phyloP scores from a whole-genome alignment of 176 grass and related monocot genomes.

The Ananas comosus region DNA sequence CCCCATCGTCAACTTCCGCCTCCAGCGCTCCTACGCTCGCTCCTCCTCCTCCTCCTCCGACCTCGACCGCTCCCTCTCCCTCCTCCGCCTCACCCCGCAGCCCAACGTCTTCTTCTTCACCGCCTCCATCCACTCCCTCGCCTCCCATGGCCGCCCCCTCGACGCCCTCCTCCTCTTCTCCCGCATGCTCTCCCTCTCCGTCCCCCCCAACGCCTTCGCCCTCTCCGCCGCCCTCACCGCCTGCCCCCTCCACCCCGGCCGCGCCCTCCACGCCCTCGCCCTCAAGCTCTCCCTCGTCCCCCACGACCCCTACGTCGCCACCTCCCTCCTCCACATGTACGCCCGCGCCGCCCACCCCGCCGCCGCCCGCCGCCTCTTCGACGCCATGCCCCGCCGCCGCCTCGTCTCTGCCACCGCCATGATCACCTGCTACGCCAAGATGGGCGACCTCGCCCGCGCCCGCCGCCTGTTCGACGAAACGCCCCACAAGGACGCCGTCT shows the following conservation, averaged over 20 bases:
- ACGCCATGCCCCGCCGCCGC: constrained; percentile 47
- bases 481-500: constrained; percentile 50
- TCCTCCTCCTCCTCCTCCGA: background rate
- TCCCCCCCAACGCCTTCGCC: constrained; percentile 56
- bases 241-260: constrained; percentile 41
- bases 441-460: constrained; percentile 45
- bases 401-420: constrained; percentile 79
- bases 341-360: constrained; percentile 51
- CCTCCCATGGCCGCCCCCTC: constrained; percentile 40
- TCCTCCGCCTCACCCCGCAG: background rate
- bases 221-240: constrained; percentile 62
- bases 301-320: constrained; percentile 54
- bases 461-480: constrained; percentile 52
- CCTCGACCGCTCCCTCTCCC: constrained; percentile 1
- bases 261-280: constrained; percentile 64
- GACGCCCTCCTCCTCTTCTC: constrained; percentile 60
- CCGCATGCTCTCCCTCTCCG: constrained; percentile 45
- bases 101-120: constrained; percentile 55
- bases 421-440: constrained; percentile 73
- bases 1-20: background rate
- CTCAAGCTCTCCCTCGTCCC: constrained; percentile 58
- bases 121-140: constrained; percentile 65
- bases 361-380: constrained; percentile 63
- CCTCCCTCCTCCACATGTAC: constrained; percentile 86
- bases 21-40: background rate